Percentiles rank a stretch among this genome's conserved stretches.
phyloP scores from a whole-genome alignment of 108 stramenopile genomes.

The Nannochloropsis oceanica region DNA sequence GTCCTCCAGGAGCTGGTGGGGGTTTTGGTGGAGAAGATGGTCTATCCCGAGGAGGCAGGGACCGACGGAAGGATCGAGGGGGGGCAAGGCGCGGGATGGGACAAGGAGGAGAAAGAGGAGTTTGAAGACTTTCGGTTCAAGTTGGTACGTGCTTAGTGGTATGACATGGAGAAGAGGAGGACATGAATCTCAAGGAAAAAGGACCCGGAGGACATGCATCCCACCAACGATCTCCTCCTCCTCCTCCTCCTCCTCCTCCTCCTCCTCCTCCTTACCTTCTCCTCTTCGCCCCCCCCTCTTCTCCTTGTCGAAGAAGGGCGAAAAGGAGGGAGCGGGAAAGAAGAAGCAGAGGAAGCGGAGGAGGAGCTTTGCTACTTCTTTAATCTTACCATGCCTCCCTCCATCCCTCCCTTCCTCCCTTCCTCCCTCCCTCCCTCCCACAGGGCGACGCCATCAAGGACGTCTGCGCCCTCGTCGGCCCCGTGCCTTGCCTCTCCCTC shows the following conservation, averaged over 20 bases:
- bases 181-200: too few relatives aligned
- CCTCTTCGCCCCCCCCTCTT: not conserved
- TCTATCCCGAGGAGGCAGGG: not conserved
- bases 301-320: not conserved
- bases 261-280: not conserved
- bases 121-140: not conserved
- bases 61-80: not conserved
- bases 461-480: not conserved
- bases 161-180: too few relatives aligned
- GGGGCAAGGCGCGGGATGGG: not conserved
- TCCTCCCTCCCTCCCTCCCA: not conserved
- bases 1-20: not conserved
- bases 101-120: not conserved
- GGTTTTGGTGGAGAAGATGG: conserved; percentile 13
- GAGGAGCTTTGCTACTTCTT: not conserved
- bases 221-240: too few relatives aligned
- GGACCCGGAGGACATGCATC: too few relatives aligned
- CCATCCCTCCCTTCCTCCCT: not conserved
- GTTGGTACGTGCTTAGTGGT: not conserved
- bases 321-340: too few relatives aligned
- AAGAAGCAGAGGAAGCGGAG: too few relatives aligned
- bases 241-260: too few relatives aligned
- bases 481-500: not conserved
- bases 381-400: not conserved
- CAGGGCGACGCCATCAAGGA: not conserved